These are phyloP conservation scores for Saccharomyces hybrid DNA, from an alignment of 1,139 yeast genomes.

Conservation along the genomic window DNA sequence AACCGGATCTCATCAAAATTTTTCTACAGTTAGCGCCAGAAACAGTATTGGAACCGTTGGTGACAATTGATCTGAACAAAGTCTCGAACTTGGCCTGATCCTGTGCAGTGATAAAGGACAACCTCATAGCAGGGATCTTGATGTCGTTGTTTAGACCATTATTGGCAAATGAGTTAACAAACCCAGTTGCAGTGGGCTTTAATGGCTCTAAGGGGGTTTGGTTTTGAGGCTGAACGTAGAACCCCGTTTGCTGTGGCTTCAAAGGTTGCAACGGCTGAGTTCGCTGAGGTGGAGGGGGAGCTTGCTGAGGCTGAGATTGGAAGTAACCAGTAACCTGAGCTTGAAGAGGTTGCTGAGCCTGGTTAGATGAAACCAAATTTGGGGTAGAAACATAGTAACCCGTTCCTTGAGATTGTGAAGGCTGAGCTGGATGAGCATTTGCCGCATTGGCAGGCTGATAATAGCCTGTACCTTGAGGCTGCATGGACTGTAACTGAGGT, in stretches of 20 bases:
- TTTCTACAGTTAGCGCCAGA: constrained; percentile 73
- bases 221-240: constrained; percentile 25
- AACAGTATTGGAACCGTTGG: constrained; percentile 70
- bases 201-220: constrained; percentile 31
- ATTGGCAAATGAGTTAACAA: constrained; percentile 34
- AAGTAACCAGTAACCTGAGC: constrained; percentile 13
- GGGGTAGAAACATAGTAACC: constrained; percentile 9
- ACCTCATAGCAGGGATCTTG: constrained; percentile 59
- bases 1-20: constrained; percentile 72
- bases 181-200: constrained; percentile 34
- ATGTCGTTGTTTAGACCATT: constrained; percentile 35
- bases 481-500: constrained; percentile 9
- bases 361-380: constrained; percentile 6
- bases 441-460: constrained; percentile 12
- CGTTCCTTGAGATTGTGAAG: constrained; percentile 9
- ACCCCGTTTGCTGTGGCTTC: constrained; percentile 35
- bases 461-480: constrained; percentile 10
- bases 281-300: constrained; percentile 10
- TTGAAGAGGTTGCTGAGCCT: constrained; percentile 7
- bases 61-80: constrained; percentile 69
- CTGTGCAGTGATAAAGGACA: constrained; percentile 74
- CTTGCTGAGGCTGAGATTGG: constrained; percentile 8
- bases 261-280: constrained; percentile 14
- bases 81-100: constrained; percentile 85
- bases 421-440: not conserved